Base-by-base conservation (phyloP, 306 rosid species). In the Corylus avellana region DNA sequence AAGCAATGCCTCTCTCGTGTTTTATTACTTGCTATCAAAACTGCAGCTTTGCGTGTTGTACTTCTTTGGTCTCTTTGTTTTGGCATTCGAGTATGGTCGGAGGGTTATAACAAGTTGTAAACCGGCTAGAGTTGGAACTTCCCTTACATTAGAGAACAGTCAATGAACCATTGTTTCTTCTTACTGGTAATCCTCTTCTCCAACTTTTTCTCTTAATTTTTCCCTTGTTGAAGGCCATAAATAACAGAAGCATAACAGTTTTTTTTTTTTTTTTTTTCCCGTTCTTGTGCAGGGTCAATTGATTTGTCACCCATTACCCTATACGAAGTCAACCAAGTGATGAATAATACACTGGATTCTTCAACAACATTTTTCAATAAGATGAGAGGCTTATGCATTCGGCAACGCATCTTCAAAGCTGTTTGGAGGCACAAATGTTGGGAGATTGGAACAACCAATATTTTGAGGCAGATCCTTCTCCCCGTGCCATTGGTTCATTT, bases 91-190 rank as follows among this genome's bases (percentile, higher is more conserved):
- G 74, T 74, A 71, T 83, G 86, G 86, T 73, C 73, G 86, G 76
- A 89, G 74, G 86, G 46, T 80, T 72, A 70, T 92, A 16, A 82
- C 77, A 81, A 82, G 84, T 54, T 76, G 88, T 75, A 96, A 96
- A 77, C 88, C 97, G 12, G 92, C 78, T 76, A 86, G 91, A 88
- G 90, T 89, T 63, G 89, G 85, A 85, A 53, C 81, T 70, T 82
- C 98, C 78, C 37, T 76, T 6, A 42, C 91, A 39, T 79, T 70
- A 78, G 58, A 84, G 63, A 64, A 67, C 18, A 47, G 70, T 13
- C 81, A 68, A 64, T 79, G 72, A 71, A 61, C 79, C 62, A 78
- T 58, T 42, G 29, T 54, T 74, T 79, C 51, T 73, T 18, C 51
- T 73, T 18, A 22, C 51, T 29, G 88, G 91, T 91, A 84, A 75